A percentile compares a stretch with the other conserved stretches of the same genome.
phyloP scores from a whole-genome alignment of 2,329 filamentous ascomycete species.

The Colletotrichum chrysophilum region DNA sequence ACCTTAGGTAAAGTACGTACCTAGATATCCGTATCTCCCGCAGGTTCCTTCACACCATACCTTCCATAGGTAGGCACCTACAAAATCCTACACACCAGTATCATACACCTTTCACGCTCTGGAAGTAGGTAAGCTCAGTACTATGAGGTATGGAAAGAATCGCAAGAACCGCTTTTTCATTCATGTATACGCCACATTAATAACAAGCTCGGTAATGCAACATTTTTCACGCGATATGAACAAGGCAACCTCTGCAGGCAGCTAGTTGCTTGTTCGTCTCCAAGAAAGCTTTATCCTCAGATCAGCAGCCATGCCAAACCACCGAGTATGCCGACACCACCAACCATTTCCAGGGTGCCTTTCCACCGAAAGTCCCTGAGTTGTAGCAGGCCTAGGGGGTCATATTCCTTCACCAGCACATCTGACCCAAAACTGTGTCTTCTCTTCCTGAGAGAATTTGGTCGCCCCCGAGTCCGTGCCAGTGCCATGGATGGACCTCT shows the following conservation, averaged over 20 bases:
- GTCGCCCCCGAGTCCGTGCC: neutral
- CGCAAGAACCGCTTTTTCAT: neutral
- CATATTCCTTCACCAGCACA: conserved; percentile 58
- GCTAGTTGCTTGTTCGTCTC: neutral
- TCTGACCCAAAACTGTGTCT: conserved; percentile 23
- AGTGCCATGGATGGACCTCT: neutral
- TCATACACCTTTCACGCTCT: neutral
- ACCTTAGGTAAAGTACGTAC: neutral
- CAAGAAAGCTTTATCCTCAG: neutral
- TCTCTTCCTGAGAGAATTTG: conserved; percentile 5
- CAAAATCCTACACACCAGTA: neutral
- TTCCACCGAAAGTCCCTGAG: conserved; percentile 69
- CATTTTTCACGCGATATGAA: neutral
- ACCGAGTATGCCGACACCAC: conserved; percentile 76
- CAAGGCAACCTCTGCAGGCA: neutral
- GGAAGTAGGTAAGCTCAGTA: neutral
- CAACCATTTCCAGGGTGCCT: conserved; percentile 75
- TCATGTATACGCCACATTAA: neutral
- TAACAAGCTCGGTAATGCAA: neutral
- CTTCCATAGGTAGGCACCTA: too few relatives aligned
- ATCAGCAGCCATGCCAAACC: conserved; percentile 68
- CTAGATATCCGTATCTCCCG: neutral
- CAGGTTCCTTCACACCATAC: too few relatives aligned
- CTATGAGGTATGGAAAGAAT: neutral
- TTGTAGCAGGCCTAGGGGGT: conserved; percentile 80